Evolutionary conservation across 2,329 filamentous ascomycete species (phyloP), one percentile per base, ranked within the genome.

Genomic region (Bertia moriformis): DNA sequence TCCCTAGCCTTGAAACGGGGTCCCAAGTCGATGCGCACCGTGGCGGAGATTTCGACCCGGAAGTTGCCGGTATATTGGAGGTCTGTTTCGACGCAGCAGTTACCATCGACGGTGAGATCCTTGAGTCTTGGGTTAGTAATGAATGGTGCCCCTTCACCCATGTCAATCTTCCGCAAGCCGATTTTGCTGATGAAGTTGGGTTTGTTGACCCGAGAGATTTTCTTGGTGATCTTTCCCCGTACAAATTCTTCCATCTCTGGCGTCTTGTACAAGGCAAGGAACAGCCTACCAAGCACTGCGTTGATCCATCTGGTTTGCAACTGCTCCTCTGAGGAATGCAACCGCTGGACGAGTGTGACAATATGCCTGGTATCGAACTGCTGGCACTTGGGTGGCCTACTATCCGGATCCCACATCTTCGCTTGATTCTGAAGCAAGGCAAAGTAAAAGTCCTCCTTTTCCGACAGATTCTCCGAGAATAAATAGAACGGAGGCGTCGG

Each of bases 381-480:
- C 45, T 84, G 72, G 7, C 83, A 81, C 39, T 69, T 68, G 0
- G 87, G 86, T 1, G 77, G 71, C 15, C 66, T 64, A 40, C 69
- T 64, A 17, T 65, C 64, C 2, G 15, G 17, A 7, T 10, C 15
- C 12, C 32, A 7, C 32, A 35, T 10, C 17, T 15, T 10, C 10
- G 87, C 79, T 53, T 93, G 83, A 45, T 88, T 93, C 49, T 79
- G 78, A 29, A 98, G 66, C 48, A 98, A 66, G 12, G 89, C 83
- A 58, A 94, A 89, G 57, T 98, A 98, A 59, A 98, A 96, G 55
- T 98, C 91, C 58, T 98, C 91, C 57, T 98, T 98, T 37, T 91
- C 86, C 0, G 88, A 94, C 55, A 85, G 85, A 51, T 93, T 94
- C 47, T 96, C 87, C 0, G 85, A 93, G 58, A 96, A 98, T 3